Percentiles rank a stretch among this genome's conserved stretches.
phyloP scores from a whole-genome alignment of 306 rosid species.

The Quercus agrifolia region DNA sequence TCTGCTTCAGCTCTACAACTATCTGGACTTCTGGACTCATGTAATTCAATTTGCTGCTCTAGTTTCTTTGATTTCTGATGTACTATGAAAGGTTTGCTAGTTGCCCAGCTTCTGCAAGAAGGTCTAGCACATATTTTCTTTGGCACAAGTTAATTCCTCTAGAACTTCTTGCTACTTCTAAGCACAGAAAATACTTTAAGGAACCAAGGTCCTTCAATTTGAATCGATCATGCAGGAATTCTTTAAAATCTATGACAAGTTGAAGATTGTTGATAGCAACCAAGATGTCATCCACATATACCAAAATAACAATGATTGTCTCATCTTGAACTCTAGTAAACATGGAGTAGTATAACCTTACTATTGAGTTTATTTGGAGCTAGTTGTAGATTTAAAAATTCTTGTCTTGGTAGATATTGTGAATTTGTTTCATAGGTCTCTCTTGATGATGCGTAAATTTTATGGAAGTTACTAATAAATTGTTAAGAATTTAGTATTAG shows the following conservation, averaged over 20 bases:
- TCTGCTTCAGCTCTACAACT: background rate
- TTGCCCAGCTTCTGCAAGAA: too few species aligned
- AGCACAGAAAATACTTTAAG: background rate
- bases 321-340: background rate
- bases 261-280: background rate
- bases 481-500: too few species aligned
- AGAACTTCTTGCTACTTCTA: background rate
- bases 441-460: too few species aligned
- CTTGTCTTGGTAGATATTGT: too few species aligned
- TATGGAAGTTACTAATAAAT: too few species aligned
- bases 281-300: background rate
- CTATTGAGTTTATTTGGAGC: too few species aligned
- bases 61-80: background rate
- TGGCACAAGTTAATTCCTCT: too few species aligned
- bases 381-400: too few species aligned
- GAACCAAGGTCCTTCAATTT: background rate
- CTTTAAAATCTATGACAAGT: background rate
- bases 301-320: background rate
- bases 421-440: too few species aligned
- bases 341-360: background rate
- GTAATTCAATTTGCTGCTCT: too few species aligned
- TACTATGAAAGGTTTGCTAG: background rate
- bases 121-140: background rate
- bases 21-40: too few species aligned
- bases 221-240: too few species aligned